Evolutionary conservation across 352 stramenopile genomes (phyloP).

Genomic region (Halophytophthora batemanensis): DNA sequence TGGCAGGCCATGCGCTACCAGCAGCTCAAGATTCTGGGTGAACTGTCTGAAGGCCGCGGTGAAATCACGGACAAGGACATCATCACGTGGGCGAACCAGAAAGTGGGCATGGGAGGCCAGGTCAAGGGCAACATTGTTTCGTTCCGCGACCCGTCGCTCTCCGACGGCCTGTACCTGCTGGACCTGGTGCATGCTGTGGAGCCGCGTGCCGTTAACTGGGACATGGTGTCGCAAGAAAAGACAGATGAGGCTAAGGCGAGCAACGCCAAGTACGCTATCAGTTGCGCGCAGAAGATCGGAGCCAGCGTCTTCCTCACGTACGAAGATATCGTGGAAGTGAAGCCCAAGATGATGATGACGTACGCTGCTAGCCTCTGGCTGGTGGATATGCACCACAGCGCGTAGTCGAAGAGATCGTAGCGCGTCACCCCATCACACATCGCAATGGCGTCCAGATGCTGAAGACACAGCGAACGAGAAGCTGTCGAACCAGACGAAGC

Average conservation of each 20-base stretch:
- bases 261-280: conserved; percentile 93
- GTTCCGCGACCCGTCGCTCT: conserved; percentile 81
- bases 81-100: conserved; percentile 79
- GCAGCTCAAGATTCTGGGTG: conserved; percentile 82
- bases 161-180: conserved; percentile 82
- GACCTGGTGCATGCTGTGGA: conserved; percentile 87
- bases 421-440: too few relatives aligned
- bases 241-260: conserved; percentile 82
- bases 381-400: conserved; percentile 64
- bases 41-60: conserved; percentile 37
- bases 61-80: conserved; percentile 84
- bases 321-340: conserved; percentile 94
- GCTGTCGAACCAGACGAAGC: conserved; percentile 8
- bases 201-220: conserved; percentile 88
- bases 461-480: conserved; percentile 10
- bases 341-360: conserved; percentile 92
- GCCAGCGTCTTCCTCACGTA: conserved; percentile 91
- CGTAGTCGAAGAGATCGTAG: conserved; percentile 5
- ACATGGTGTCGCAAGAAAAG: conserved; percentile 62
- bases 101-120: conserved; percentile 75
- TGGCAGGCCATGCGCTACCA: conserved; percentile 94
- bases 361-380: conserved; percentile 86
- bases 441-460: not conserved
- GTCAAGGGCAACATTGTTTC: conserved; percentile 70
- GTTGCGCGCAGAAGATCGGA: conserved; percentile 90